Base-by-base conservation (phyloP, 495 filamentous ascomycete species). In the Daldinia decipiens region DNA sequence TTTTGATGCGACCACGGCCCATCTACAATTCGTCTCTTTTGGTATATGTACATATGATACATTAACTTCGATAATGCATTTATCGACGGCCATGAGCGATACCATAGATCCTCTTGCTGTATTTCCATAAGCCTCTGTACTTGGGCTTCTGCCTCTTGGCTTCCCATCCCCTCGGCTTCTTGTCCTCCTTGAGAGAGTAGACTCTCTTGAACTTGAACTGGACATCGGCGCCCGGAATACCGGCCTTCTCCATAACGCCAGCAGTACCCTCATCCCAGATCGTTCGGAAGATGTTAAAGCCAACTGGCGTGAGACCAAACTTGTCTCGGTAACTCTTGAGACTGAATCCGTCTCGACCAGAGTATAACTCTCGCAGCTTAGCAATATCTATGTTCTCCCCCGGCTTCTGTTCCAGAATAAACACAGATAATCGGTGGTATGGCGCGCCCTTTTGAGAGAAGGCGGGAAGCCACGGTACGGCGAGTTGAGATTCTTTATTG, bases 381-480 rank as follows among this genome's bases (percentile, higher is more conserved):
- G 77, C 82, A 36, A 87, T 79, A 73, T 96, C 89, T 45, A 97
- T 70, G 0, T 79, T 79, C 62, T 83, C 70, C 26, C 85, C 87
- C 26, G 87, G 79, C 43, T 86, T 82, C 81, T 99, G 95, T 80
- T 94, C 85, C 34, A 98, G 82, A 53, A 98, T 83, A 79, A 97
- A 92, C 55, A 98, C 76, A 31, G 87, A 86, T 38, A 97, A 84
- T 56, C 95, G 91, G 81, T 98, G 96, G 78, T 98, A 98, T 2
- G 93, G 93, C 15, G 88, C 85, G 53, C 95, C 95, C 82, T 93
- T 96, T 76, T 98, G 92, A 2, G 93, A 91, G 67, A 89, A 91
- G 1, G 95, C 91, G 1, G 95, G 89, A 1, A 94, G 79, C 92
- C 94, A 99, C 3, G 91, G 89, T 2, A 94, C 84, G 50, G 94